These are phyloP conservation scores for Fibroporia radiculosa DNA, from an alignment of 768 basidiomycete species.

Conservation along the genomic window DNA sequence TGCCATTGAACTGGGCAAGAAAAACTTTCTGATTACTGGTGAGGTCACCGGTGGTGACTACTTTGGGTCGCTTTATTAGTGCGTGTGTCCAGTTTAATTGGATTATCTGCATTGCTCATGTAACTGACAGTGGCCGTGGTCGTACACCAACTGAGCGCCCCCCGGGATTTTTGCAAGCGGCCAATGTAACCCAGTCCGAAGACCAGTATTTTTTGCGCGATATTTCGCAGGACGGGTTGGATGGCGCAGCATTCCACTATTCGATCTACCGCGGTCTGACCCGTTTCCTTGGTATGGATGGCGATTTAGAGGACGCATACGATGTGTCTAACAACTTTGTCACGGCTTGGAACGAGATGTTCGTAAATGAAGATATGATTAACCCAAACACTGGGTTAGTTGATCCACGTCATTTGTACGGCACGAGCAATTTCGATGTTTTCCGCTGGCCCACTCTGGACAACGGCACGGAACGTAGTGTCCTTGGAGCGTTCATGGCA, in stretches of 20 bases:
- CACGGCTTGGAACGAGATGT: constrained; percentile 89
- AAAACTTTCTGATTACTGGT: constrained; percentile 85
- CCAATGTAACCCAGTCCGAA: constrained; percentile 52
- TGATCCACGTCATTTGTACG: constrained; percentile 86
- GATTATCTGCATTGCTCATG: background rate
- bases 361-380: constrained; percentile 80
- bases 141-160: constrained; percentile 71
- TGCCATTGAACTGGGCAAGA: constrained; percentile 64
- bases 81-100: constrained; percentile 21
- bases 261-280: constrained; percentile 82
- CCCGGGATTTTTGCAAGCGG: constrained; percentile 58
- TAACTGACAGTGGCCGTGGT: constrained; percentile 67
- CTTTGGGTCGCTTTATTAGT: constrained; percentile 84
- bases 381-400: constrained; percentile 57
- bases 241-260: constrained; percentile 87
- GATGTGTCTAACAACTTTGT: constrained; percentile 79
- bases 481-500: constrained; percentile 71
- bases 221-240: constrained; percentile 52
- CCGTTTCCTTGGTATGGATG: constrained; percentile 93
- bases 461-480: constrained; percentile 74
- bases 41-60: constrained; percentile 94
- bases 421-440: constrained; percentile 91
- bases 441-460: constrained; percentile 89
- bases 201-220: constrained; percentile 78
- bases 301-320: constrained; percentile 86